phyloP scores from a whole-genome alignment of 768 basidiomycete genomes.

The Paxillus rubicundulus region DNA sequence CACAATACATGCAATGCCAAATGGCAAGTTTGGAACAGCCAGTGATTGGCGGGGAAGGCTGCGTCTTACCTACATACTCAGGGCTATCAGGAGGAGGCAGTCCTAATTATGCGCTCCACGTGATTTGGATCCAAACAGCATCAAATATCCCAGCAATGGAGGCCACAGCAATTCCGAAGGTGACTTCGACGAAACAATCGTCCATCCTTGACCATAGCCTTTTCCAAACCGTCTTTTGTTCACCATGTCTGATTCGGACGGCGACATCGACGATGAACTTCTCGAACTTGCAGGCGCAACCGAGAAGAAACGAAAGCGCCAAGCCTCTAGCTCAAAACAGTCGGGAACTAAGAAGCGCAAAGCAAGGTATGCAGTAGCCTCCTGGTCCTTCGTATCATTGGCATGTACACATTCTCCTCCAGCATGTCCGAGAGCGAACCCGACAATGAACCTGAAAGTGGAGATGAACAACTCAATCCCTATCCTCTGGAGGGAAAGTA shows the following conservation, averaged over 20 bases:
- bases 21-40: conserved; percentile 49
- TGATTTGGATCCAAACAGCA: conserved; percentile 18
- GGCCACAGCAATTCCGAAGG: neutral
- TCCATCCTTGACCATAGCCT: neutral
- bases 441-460: conserved; percentile 60
- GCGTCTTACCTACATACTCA: conserved; percentile 24
- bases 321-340: conserved; percentile 43
- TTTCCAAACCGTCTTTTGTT: neutral
- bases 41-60: conserved; percentile 39
- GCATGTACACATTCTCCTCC: conserved; percentile 6
- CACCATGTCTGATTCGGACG: conserved; percentile 50
- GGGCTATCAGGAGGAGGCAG: too few species aligned
- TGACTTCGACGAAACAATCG: neutral
- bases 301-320: conserved; percentile 64
- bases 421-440: conserved; percentile 46
- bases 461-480: conserved; percentile 58
- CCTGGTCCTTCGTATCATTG: conserved; percentile 1
- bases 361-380: conserved; percentile 53
- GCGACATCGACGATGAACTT: conserved; percentile 65
- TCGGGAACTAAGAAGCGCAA: conserved; percentile 65
- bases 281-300: conserved; percentile 75
- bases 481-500: conserved; percentile 94
- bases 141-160: conserved; percentile 11
- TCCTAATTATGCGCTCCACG: conserved; percentile 1
- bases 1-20: conserved; percentile 61